Evolutionary conservation across 768 basidiomycete genomes (phyloP).

Genomic region (Kwoniella pini): DNA sequence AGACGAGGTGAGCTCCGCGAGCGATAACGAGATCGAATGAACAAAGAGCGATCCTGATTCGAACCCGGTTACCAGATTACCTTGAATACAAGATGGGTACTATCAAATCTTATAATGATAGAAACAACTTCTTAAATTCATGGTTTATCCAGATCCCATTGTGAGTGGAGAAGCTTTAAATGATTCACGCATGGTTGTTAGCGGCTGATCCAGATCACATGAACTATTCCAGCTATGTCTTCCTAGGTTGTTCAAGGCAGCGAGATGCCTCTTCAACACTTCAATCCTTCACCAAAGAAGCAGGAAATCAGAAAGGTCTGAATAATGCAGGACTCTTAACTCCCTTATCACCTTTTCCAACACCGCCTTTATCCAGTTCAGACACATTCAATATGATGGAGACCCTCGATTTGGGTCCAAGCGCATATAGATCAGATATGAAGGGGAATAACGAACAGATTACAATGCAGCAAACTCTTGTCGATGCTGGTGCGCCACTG

Average conservation of each 20-base stretch:
- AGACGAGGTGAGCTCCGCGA: slow-evolving; percentile 56
- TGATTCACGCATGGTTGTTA: background rate
- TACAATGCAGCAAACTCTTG: slow-evolving; percentile 34
- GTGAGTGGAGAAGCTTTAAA: slow-evolving; percentile 2
- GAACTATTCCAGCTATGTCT: slow-evolving; percentile 60
- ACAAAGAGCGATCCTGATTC: no score
- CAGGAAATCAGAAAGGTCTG: slow-evolving; percentile 59
- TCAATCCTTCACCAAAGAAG: slow-evolving; percentile 62
- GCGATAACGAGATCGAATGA: no score
- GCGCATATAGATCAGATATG: slow-evolving; percentile 19
- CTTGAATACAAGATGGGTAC: slow-evolving; percentile 78
- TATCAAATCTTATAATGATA: slow-evolving; percentile 70
- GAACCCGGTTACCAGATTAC: no score
- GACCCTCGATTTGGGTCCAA: slow-evolving; percentile 42
- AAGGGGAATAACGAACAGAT: background rate
- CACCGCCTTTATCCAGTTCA: slow-evolving; percentile 22
- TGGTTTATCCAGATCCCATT: slow-evolving; percentile 65
- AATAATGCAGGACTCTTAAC: slow-evolving; percentile 47
- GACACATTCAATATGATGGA: slow-evolving; percentile 24
- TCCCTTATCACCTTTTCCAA: slow-evolving; percentile 46
- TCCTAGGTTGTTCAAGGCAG: slow-evolving; percentile 68
- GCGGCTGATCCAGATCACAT: background rate
- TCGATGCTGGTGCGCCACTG: slow-evolving; percentile 46
- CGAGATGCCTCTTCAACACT: slow-evolving; percentile 63
- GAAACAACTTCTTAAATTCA: slow-evolving; percentile 70